phyloP scores from a whole-genome alignment of 2,329 filamentous ascomycete genomes.

The Aureobasidium lini region DNA sequence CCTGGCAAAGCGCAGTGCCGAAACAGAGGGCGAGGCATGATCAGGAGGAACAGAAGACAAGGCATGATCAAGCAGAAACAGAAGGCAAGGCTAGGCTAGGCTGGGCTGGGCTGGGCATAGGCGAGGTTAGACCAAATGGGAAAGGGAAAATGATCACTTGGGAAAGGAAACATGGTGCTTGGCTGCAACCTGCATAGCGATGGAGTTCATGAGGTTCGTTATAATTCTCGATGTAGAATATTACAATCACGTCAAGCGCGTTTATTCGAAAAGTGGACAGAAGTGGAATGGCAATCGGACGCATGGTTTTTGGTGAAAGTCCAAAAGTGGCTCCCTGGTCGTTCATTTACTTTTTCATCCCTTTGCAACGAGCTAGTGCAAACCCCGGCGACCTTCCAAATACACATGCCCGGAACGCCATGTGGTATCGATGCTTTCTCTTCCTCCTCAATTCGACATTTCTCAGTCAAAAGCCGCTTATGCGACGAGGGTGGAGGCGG shows the following conservation, averaged over 20 bases:
- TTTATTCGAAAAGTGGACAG: background rate
- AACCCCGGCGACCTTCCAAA: conserved; percentile 12
- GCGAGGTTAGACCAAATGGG: background rate
- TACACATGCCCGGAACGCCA: conserved; percentile 16
- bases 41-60: background rate
- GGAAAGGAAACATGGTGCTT: background rate
- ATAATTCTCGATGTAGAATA: background rate
- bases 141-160: background rate
- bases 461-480: conserved; percentile 46
- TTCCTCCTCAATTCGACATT: conserved; percentile 5
- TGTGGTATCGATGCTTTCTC: conserved; percentile 10
- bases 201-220: conserved; percentile 12
- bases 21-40: conserved; percentile 35
- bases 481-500: conserved; percentile 86
- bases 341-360: conserved; percentile 12
- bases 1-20: conserved; percentile 39
- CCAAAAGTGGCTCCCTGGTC: conserved; percentile 10
- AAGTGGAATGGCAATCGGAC: conserved; percentile 5
- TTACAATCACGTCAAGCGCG: background rate
- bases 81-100: too few relatives aligned
- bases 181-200: conserved; percentile 8
- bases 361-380: conserved; percentile 13
- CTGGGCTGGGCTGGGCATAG: background rate
- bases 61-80: too few relatives aligned
- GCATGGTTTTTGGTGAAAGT: conserved; percentile 1